Evolutionary conservation across 2,329 filamentous ascomycete species (phyloP).

Genomic region (Neonectria coccinea): DNA sequence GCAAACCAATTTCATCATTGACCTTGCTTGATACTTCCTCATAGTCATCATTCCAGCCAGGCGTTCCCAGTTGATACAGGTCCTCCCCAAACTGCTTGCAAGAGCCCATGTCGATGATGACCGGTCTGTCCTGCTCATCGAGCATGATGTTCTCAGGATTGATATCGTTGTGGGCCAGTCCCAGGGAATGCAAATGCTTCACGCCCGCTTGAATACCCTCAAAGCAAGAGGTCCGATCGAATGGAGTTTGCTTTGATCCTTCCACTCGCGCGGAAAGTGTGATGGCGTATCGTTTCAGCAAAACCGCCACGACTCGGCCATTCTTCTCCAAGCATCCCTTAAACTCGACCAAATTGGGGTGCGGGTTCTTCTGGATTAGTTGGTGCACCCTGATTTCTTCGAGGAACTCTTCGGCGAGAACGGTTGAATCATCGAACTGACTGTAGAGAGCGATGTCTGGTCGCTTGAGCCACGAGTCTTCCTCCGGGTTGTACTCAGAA

Average conservation of each 20-base stretch:
- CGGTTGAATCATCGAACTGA: background rate
- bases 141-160: conserved; percentile 51
- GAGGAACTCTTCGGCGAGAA: background rate
- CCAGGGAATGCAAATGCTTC: conserved; percentile 49
- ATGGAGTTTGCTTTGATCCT: too few relatives aligned
- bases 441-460: background rate
- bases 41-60: conserved; percentile 13
- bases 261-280: background rate
- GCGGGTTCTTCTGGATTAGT: background rate
- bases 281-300: background rate
- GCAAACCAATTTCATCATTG: conserved; percentile 7
- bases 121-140: conserved; percentile 45
- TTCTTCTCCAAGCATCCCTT: conserved; percentile 2
- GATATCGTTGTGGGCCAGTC: conserved; percentile 51
- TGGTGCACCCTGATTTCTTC: background rate
- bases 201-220: conserved; percentile 37
- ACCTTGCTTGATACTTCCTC: background rate
- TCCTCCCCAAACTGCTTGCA: conserved; percentile 30
- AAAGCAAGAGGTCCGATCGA: conserved; percentile 1
- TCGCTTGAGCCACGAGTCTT: background rate
- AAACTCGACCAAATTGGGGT: conserved; percentile 4
- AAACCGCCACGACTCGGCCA: background rate
- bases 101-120: conserved; percentile 52
- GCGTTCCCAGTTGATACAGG: conserved; percentile 4
- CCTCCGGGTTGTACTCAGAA: background rate